Percentiles rank a stretch among this genome's conserved stretches.
These are phyloP conservation scores for Plasmopara muralis DNA, from an alignment of 352 stramenopile species.

Conservation along the genomic window DNA sequence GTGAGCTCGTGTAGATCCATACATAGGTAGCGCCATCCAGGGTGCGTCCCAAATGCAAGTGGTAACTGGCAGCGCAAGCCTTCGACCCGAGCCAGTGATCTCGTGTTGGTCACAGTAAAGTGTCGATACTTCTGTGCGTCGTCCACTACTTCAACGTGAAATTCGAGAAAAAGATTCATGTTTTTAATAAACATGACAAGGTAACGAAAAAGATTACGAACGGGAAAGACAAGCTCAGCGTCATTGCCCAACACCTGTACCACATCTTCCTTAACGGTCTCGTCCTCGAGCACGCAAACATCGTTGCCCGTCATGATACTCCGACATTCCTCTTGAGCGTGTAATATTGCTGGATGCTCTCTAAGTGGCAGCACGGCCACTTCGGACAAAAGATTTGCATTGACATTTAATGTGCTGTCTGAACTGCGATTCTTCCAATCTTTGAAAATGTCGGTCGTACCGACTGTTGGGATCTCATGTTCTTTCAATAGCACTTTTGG, in stretches of 20 bases:
- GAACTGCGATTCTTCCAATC: conserved; percentile 13
- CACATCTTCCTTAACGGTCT: conserved; percentile 69
- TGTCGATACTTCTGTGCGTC: conserved; percentile 57
- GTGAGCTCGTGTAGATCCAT: conserved; percentile 72
- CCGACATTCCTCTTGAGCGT: conserved; percentile 55
- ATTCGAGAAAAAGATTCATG: conserved; percentile 64
- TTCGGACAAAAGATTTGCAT: conserved; percentile 13
- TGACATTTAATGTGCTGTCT: conserved; percentile 11
- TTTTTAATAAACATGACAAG: conserved; percentile 81
- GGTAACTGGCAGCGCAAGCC: conserved; percentile 48
- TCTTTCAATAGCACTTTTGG: conserved; percentile 28
- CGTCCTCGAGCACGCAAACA: conserved; percentile 60
- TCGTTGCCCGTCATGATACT: conserved; percentile 61
- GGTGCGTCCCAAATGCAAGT: conserved; percentile 33
- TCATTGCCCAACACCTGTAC: conserved; percentile 66
- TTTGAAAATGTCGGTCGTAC: conserved; percentile 9
- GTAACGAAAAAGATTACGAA: conserved; percentile 69
- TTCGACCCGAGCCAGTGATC: conserved; percentile 59
- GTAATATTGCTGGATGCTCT: conserved; percentile 41
- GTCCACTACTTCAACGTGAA: conserved; percentile 65
- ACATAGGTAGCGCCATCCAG: conserved; percentile 67
- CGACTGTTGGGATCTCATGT: conserved; percentile 5
- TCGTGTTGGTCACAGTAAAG: conserved; percentile 61
- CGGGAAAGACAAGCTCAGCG: conserved; percentile 61
- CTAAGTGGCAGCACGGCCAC: conserved; percentile 36